Conservation (phyloP, 352 stramenopile genomes). For the Globisporangium cylindrosporum region DNA sequence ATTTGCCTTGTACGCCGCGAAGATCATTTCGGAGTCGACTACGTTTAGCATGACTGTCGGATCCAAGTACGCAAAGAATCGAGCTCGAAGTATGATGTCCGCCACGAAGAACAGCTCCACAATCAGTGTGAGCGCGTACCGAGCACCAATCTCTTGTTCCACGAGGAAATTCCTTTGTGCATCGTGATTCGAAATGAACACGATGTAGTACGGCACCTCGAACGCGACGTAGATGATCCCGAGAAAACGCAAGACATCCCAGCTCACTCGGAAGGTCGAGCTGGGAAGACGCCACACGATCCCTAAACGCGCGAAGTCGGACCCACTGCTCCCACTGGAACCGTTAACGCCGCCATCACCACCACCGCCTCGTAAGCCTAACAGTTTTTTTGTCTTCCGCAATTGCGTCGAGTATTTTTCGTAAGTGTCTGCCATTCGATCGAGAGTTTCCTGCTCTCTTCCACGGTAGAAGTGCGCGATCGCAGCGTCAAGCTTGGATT, state of each 20-base stretch:
- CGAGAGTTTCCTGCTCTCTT: constrained; percentile 21
- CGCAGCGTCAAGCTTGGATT: constrained; percentile 54
- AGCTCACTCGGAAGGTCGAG: constrained; percentile 50
- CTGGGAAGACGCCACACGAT: constrained; percentile 42
- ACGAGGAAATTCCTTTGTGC: constrained; percentile 45
- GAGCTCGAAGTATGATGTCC: constrained; percentile 45
- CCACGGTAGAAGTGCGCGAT: constrained; percentile 53
- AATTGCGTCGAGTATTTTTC: constrained; percentile 63
- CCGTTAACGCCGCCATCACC: neutral
- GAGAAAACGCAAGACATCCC: constrained; percentile 45
- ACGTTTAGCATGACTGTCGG: constrained; percentile 57
- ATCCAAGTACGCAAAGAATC: constrained; percentile 58
- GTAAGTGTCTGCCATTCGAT: constrained; percentile 40
- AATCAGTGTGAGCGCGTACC: constrained; percentile 35
- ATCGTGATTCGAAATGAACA: constrained; percentile 58
- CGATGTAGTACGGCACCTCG: constrained; percentile 67
- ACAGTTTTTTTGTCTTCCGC: constrained; percentile 72
- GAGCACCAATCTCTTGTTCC: constrained; percentile 22
- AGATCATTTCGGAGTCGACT: constrained; percentile 53
- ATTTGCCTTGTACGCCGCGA: constrained; percentile 48
- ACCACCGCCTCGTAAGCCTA: constrained; percentile 43
- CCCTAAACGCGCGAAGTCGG: constrained; percentile 6
- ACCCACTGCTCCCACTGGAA: constrained; percentile 10
- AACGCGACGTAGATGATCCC: constrained; percentile 52
- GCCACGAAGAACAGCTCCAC: constrained; percentile 53